These are phyloP conservation scores for Fusarium humuli DNA, from an alignment of 2,329 filamentous ascomycete species.

Conservation along the genomic window DNA sequence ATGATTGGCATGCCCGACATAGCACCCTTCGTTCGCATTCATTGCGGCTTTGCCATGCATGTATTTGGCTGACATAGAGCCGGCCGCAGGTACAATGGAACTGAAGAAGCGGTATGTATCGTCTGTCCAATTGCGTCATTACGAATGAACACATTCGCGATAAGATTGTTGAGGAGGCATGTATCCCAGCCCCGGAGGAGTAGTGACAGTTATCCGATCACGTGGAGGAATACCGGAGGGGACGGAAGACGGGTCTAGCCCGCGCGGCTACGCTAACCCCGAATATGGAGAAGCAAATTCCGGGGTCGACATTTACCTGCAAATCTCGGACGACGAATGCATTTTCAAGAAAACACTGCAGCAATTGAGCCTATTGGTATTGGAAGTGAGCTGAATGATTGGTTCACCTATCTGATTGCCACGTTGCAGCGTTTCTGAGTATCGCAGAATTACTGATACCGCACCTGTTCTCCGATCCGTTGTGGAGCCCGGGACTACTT, in stretches of 20 bases:
- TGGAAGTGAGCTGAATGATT: no score
- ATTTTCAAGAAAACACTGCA: background rate
- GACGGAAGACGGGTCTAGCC: background rate
- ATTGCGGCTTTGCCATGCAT: no score
- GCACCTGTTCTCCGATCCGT: background rate
- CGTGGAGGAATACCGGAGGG: constrained; percentile 3
- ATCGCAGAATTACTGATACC: background rate
- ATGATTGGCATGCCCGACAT: no score
- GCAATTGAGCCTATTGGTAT: no score
- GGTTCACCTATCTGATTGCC: no score
- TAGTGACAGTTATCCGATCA: constrained; percentile 21
- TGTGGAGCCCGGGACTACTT: constrained; percentile 22
- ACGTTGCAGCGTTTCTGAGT: no score
- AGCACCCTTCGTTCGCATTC: no score
- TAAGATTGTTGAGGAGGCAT: background rate
- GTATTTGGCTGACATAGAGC: no score
- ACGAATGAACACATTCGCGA: background rate
- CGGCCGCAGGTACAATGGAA: background rate
- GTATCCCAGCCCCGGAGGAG: background rate
- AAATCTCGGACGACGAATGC: background rate
- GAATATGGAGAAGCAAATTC: background rate
- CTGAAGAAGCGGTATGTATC: rapidly evolving
- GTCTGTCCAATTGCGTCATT: background rate
- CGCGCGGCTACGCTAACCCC: constrained; percentile 2
- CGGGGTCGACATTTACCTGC: background rate